These are phyloP conservation scores for Kalanchoe fedtschenkoi DNA, from an alignment of 164 flowering plant species.

Conservation along the genomic window DNA sequence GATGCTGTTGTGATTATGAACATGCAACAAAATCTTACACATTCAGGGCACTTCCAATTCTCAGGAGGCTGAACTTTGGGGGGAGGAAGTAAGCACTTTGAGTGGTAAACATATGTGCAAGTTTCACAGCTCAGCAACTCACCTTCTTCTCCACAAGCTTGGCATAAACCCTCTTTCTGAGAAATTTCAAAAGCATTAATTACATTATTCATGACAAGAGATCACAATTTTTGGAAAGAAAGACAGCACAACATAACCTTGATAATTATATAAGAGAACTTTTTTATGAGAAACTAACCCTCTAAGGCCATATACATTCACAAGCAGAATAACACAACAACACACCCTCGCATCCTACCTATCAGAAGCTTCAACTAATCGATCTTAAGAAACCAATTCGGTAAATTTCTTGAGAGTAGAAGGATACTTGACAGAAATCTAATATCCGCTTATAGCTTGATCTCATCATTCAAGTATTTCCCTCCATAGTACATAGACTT, in stretches of 20 bases:
- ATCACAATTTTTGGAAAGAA: background rate
- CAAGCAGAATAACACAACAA: background rate
- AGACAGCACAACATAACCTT: background rate
- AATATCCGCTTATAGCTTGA: too few relatives aligned
- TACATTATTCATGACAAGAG: background rate
- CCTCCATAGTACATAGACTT: too few relatives aligned
- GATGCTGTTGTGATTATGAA: background rate
- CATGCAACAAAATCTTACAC: slow-evolving; percentile 48
- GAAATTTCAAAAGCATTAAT: slow-evolving; percentile 11
- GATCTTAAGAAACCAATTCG: too few relatives aligned
- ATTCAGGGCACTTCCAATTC: slow-evolving; percentile 95
- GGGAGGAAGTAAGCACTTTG: slow-evolving; percentile 76
- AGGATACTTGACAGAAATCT: too few relatives aligned
- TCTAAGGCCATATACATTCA: background rate
- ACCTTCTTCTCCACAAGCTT: slow-evolving; percentile 67
- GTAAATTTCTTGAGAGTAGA: too few relatives aligned
- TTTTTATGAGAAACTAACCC: background rate
- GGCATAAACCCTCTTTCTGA: slow-evolving; percentile 74
- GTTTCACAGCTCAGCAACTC: slow-evolving; percentile 61
- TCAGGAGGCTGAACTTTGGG: slow-evolving; percentile 48
- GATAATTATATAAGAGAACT: background rate
- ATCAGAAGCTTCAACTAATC: too few relatives aligned
- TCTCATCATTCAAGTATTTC: too few relatives aligned
- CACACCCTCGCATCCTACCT: background rate
- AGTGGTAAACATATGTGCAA: slow-evolving; percentile 77